phyloP scores from a whole-genome alignment of 2,329 filamentous ascomycete genomes.

The Cladophialophora exuberans region DNA sequence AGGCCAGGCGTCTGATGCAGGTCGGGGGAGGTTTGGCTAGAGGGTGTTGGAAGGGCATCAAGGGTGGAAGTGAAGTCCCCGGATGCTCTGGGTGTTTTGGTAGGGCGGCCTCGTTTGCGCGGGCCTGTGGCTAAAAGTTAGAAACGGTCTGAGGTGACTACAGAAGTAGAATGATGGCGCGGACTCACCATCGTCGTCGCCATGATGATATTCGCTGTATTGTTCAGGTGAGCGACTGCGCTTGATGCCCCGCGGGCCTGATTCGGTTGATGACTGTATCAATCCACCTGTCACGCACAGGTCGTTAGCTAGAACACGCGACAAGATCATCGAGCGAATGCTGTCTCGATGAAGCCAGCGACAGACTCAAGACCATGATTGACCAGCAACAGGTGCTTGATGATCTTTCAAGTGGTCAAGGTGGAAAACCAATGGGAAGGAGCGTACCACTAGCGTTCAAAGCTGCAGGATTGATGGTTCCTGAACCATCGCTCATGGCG shows the following conservation, averaged over 20 bases:
- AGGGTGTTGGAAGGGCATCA: slow-evolving; percentile 37
- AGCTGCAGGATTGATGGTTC: slow-evolving; percentile 88
- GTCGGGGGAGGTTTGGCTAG: slow-evolving; percentile 36
- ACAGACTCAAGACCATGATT: slow-evolving; percentile 6
- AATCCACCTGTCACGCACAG: slow-evolving; percentile 42
- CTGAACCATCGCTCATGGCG: slow-evolving; percentile 68
- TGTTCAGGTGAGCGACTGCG: slow-evolving; percentile 75
- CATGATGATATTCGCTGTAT: slow-evolving; percentile 58
- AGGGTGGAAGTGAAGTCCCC: slow-evolving; percentile 37
- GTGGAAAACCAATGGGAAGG: slow-evolving; percentile 19
- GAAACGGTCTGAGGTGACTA: neutral
- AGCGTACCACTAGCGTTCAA: slow-evolving; percentile 75
- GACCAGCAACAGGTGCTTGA: slow-evolving; percentile 8
- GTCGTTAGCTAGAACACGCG: slow-evolving; percentile 40
- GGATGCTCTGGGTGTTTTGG: slow-evolving; percentile 49
- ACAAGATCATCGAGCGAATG: neutral
- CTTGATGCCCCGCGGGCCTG: slow-evolving; percentile 71
- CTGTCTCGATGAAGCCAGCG: slow-evolving; percentile 27
- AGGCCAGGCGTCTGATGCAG: slow-evolving; percentile 46
- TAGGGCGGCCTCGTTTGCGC: slow-evolving; percentile 55
- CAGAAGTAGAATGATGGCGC: neutral
- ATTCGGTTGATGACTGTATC: slow-evolving; percentile 41
- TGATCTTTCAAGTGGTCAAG: slow-evolving; percentile 11
- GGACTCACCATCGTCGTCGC: slow-evolving; percentile 65
- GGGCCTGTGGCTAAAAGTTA: slow-evolving; percentile 36